Conservation (phyloP, 164 flowering plant species). For the Taxillus chinensis region DNA sequence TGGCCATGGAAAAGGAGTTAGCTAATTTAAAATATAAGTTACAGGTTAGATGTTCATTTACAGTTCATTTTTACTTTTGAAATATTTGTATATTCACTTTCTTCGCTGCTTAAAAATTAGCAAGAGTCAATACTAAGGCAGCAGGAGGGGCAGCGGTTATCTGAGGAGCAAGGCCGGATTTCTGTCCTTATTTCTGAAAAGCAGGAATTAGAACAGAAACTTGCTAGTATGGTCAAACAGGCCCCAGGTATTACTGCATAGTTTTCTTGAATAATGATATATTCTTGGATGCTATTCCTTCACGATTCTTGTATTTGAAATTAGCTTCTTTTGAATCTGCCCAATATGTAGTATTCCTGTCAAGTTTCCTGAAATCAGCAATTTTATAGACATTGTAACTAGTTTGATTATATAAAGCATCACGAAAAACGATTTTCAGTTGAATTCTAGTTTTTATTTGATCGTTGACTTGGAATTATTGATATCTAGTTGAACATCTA, state of each 20-base stretch:
- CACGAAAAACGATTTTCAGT: too few species aligned
- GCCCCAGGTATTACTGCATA: conserved; percentile 36
- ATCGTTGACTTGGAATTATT: too few species aligned
- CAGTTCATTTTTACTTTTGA: background rate
- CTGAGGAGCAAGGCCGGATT: conserved; percentile 51
- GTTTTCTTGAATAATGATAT: background rate
- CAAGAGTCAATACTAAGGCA: conserved; percentile 60
- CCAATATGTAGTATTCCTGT: too few species aligned
- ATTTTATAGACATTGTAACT: too few species aligned
- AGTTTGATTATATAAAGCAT: too few species aligned
- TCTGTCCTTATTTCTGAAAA: conserved; percentile 58
- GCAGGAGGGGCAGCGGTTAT: conserved; percentile 54
- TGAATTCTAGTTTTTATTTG: too few species aligned
- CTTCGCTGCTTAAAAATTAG: conserved; percentile 23
- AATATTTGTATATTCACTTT: conserved; percentile 7
- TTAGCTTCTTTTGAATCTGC: too few species aligned
- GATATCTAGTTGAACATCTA: too few species aligned
- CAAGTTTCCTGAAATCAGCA: too few species aligned
- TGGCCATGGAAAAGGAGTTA: conserved; percentile 66
- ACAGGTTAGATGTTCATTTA: conserved; percentile 37
- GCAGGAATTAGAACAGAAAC: conserved; percentile 58
- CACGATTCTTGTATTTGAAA: background rate
- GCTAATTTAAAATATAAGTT: conserved; percentile 49
- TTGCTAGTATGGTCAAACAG: conserved; percentile 29
- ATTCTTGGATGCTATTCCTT: background rate